Conservation (phyloP, 2,329 filamentous ascomycete genomes). For the Botryosphaeria dothidea region DNA sequence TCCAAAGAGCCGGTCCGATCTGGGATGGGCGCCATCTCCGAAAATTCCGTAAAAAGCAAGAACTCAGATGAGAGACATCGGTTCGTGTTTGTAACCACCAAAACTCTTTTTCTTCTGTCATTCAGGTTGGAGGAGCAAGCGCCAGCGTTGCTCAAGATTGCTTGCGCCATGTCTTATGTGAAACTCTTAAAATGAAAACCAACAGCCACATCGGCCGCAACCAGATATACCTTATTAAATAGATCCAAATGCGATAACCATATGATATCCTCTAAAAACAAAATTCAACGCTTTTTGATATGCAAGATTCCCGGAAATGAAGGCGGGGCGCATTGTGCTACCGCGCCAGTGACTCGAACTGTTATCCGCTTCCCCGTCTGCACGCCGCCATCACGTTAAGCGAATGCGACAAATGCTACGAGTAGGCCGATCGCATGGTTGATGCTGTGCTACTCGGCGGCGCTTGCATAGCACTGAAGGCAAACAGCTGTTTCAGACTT, state of each 20-base stretch:
- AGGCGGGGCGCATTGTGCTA: slow-evolving; percentile 5
- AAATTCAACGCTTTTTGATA: slow-evolving; percentile 8
- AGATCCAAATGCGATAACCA: background rate
- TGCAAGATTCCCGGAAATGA: slow-evolving; percentile 1
- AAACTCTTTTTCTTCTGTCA: background rate
- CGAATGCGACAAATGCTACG: slow-evolving; percentile 3
- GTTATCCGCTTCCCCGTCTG: slow-evolving; percentile 5
- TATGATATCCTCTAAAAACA: background rate
- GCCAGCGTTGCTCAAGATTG: slow-evolving; percentile 5
- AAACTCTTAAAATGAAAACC: slow-evolving; percentile 2
- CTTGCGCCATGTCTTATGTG: slow-evolving; percentile 11
- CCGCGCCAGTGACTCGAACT: background rate
- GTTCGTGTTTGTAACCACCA: background rate
- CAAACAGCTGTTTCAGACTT: slow-evolving; percentile 38
- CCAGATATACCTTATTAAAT: background rate
- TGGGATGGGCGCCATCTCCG: background rate
- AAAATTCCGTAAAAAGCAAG: background rate
- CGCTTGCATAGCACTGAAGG: slow-evolving; percentile 23
- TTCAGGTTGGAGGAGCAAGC: background rate
- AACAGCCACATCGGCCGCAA: background rate
- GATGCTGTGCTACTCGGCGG: slow-evolving; percentile 18
- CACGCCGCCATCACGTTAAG: slow-evolving; percentile 4
- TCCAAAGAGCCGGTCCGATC: background rate
- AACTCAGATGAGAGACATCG: background rate
- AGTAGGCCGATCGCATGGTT: slow-evolving; percentile 13